phyloP scores from a whole-genome alignment of 257 asterid species.

The Anisodus acutangulus region DNA sequence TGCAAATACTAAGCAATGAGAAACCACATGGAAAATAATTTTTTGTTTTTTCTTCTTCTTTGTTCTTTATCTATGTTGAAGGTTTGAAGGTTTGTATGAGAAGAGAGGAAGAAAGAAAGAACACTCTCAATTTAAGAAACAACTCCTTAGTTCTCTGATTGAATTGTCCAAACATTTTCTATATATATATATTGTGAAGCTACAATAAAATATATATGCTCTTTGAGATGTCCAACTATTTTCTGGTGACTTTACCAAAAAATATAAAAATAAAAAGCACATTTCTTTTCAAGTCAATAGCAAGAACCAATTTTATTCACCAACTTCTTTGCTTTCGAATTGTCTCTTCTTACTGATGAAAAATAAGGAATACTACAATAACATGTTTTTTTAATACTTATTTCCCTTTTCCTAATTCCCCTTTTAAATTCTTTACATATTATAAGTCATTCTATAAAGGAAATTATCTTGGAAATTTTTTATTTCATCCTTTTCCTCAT shows the following conservation, averaged over 20 bases:
- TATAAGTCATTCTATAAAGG: neutral
- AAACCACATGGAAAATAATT: neutral
- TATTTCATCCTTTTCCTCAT: neutral
- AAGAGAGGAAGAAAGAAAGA: neutral
- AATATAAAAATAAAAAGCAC: neutral
- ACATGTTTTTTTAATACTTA: neutral
- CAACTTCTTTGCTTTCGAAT: slow-evolving; percentile 31
- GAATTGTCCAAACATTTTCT: neutral
- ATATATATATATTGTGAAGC: neutral
- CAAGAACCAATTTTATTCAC: slow-evolving; percentile 19
- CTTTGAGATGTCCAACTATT: neutral
- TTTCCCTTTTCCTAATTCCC: neutral
- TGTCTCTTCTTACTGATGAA: neutral
- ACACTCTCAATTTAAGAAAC: neutral
- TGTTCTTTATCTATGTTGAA: neutral
- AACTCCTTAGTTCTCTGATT: neutral
- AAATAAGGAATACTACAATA: neutral
- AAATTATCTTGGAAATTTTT: neutral
- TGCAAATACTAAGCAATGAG: slow-evolving; percentile 4
- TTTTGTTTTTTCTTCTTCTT: neutral
- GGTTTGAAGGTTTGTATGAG: neutral
- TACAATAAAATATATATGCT: slow-evolving; percentile 2
- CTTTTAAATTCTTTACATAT: neutral
- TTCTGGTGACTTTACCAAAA: slow-evolving; percentile 16
- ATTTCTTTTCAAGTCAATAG: slow-evolving; percentile 21